phyloP scores from a whole-genome alignment of 1,284 basidiomycete species.

The Trichosporon sp. region DNA sequence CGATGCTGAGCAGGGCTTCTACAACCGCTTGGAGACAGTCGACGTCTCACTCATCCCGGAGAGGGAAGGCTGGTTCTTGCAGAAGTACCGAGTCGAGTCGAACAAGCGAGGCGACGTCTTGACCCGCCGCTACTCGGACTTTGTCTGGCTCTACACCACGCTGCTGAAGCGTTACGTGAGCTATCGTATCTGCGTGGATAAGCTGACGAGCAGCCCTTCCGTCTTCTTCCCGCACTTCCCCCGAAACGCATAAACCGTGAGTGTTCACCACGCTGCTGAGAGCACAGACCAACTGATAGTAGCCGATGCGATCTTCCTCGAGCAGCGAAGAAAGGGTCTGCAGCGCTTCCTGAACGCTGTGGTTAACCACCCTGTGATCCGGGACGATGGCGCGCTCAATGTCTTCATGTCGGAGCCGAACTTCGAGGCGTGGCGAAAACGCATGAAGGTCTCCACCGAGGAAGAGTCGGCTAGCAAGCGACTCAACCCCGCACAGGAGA shows the following conservation, averaged over 20 bases:
- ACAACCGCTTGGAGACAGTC: constrained; percentile 75
- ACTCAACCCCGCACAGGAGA: constrained; percentile 80
- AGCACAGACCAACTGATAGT: constrained; percentile 25
- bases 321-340: constrained; percentile 83
- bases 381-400: constrained; percentile 77
- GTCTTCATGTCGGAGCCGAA: constrained; percentile 78
- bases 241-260: constrained; percentile 86
- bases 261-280: constrained; percentile 47
- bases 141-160: constrained; percentile 82
- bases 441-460: constrained; percentile 65
- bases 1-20: constrained; percentile 64
- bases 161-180: constrained; percentile 61
- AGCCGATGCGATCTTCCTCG: constrained; percentile 85
- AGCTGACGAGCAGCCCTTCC: constrained; percentile 73
- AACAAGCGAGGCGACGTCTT: constrained; percentile 65
- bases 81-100: constrained; percentile 79
- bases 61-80: constrained; percentile 78
- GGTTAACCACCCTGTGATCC: constrained; percentile 84
- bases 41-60: constrained; percentile 69
- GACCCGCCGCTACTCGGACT: constrained; percentile 74
- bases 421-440: constrained; percentile 82
- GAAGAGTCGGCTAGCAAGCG: constrained; percentile 82
- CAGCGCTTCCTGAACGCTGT: constrained; percentile 76
- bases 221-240: constrained; percentile 81
- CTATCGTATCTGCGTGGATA: background rate